Conservation (phyloP, 1,284 basidiomycete species). For the Malassezia slooffiae region DNA sequence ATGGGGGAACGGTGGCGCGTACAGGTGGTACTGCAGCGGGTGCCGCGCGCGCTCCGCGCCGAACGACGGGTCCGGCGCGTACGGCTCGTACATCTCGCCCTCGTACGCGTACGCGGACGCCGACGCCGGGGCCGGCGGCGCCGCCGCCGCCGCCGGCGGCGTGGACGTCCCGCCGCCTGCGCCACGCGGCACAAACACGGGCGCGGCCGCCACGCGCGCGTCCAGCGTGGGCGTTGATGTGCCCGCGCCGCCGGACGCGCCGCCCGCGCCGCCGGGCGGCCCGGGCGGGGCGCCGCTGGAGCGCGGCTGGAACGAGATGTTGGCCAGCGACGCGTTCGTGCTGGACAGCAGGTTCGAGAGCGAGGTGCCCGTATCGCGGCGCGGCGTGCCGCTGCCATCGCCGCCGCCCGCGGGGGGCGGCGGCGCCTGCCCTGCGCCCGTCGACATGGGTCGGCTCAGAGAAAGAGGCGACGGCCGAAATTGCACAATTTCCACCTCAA, state of each 20-base stretch:
- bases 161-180: background rate
- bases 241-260: no score
- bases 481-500: no score
- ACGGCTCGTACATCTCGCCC: slow-evolving; percentile 1
- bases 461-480: no score
- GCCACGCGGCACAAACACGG: slow-evolving; percentile 15
- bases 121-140: background rate
- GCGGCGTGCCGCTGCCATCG: background rate
- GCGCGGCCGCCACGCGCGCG: slow-evolving; percentile 11
- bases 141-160: background rate
- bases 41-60: slow-evolving; percentile 24
- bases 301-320: slow-evolving; percentile 16
- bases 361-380: slow-evolving; percentile 6
- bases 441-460: no score
- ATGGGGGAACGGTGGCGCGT: slow-evolving; percentile 58
- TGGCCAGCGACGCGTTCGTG: slow-evolving; percentile 11
- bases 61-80: no score
- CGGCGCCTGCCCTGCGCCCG: no score
- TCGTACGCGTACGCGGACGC: background rate
- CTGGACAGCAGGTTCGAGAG: slow-evolving; percentile 13
- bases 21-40: slow-evolving; percentile 78
- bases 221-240: slow-evolving; percentile 4
- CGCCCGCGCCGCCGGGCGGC: background rate
- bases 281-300: background rate
- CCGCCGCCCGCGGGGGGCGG: no score